Evolutionary conservation across 108 stramenopile genomes (phyloP).

Genomic region (Nitzschia putrida): DNA sequence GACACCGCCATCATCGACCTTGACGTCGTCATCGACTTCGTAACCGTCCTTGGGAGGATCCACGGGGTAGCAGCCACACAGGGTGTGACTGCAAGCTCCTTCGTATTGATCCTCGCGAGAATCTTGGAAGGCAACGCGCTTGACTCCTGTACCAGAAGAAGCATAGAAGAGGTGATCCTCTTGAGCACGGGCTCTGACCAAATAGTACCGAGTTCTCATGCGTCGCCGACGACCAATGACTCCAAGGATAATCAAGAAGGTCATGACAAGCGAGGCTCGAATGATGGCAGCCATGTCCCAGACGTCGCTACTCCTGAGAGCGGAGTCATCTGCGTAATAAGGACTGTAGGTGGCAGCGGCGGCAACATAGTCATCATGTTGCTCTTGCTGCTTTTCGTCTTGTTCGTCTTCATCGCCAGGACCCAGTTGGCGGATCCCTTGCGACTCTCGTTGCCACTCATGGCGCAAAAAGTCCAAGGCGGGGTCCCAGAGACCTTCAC

Average conservation of each 20-base stretch:
- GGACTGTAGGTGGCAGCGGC: not conserved
- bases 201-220: slow-evolving; percentile 77
- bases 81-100: slow-evolving; percentile 84
- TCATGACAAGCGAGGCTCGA: slow-evolving; percentile 53
- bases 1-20: slow-evolving; percentile 40
- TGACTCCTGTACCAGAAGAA: slow-evolving; percentile 48
- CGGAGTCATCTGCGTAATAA: not conserved
- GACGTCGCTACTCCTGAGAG: not conserved
- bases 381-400: not conserved
- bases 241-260: slow-evolving; percentile 74
- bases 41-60: slow-evolving; percentile 71
- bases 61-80: slow-evolving; percentile 86
- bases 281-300: slow-evolving; percentile 47
- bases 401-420: not conserved
- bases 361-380: slow-evolving; percentile 22
- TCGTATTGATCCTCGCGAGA: slow-evolving; percentile 82
- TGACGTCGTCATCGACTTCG: slow-evolving; percentile 54
- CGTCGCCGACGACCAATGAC: slow-evolving; percentile 76
- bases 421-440: too few relatives aligned
- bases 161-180: slow-evolving; percentile 86
- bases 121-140: slow-evolving; percentile 55
- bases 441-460: slow-evolving; percentile 49
- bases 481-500: slow-evolving; percentile 69
- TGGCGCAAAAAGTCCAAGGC: slow-evolving; percentile 42
- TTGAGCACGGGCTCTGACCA: slow-evolving; percentile 71